These are phyloP conservation scores for Aspergillus aculeatinus DNA, from an alignment of 2,329 filamentous ascomycete species.

Conservation along the genomic window DNA sequence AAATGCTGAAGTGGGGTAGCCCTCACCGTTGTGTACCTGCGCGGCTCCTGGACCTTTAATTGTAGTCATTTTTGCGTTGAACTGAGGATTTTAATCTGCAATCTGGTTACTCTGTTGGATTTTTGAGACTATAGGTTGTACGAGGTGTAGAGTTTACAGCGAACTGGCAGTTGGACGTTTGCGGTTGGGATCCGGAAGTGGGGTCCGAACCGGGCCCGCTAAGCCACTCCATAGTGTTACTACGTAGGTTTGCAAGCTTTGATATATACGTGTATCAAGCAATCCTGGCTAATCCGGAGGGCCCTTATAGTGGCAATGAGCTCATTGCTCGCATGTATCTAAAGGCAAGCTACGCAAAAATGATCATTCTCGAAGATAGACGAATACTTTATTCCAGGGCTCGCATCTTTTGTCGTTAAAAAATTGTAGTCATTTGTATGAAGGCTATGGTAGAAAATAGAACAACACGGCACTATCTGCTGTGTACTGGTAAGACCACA, in stretches of 20 bases:
- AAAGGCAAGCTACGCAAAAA: neutral
- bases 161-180: neutral
- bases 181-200: neutral
- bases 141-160: neutral
- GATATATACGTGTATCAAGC: too few relatives aligned
- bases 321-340: too few relatives aligned
- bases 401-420: neutral
- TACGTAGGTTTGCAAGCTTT: too few relatives aligned
- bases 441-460: neutral
- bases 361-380: neutral
- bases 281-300: too few relatives aligned
- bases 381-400: neutral
- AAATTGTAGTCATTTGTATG: neutral
- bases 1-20: slow-evolving; percentile 2
- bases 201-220: neutral
- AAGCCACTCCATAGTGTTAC: neutral
- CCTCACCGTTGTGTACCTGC: slow-evolving; percentile 57
- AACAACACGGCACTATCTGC: neutral
- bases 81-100: neutral
- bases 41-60: slow-evolving; percentile 65
- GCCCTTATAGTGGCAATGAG: too few relatives aligned
- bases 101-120: neutral
- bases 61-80: slow-evolving; percentile 45
- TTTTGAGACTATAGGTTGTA: neutral
- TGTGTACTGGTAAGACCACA: neutral